Base-by-base conservation (phyloP, 805 yeast genomes). In the Hanseniaspora guilliermondii region DNA sequence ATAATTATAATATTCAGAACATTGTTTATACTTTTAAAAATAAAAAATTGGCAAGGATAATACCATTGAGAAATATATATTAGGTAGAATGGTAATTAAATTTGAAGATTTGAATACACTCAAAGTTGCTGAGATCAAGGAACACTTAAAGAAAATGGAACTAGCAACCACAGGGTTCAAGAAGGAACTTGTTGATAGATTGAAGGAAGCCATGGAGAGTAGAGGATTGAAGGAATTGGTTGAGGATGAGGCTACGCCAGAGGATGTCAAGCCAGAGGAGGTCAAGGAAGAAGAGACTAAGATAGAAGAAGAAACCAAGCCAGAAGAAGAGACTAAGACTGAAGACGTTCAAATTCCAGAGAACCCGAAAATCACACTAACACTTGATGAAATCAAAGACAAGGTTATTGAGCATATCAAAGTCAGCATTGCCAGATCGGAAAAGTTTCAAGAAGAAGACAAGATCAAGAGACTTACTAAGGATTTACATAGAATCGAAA, bases 81-180 rank as follows among this genome's bases (percentile, higher is more conserved):
- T 27, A 17, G n/a, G n/a, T 19, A 30, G 8, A 5, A 49, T 39
- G 41, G 58, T 47, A 55, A 37, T 50, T 27, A 14, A 27, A 24
- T 79, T 79, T 82, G 59, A 78, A 17, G 75, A 74, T 11, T 83
- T 80, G 65, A 64, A 78, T n/a, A 63, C 80, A n/a, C 75, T 78
- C 59, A 83, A 89, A 2, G 96, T 88, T 50, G 80, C 83, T 19
- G 95, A 88, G 71, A 76, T 91, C 67, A 89, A 86, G 66, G 95
- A 85, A 58, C 63, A 78, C 55, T 75, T 91, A 61, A 82, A 83
- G 61, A 68, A 75, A 22, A 80, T 81, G 58, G 84, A 83, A 1
- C 75, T 91, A 49, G 66, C 93, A 2, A 72, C 73, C 6, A 77
- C 77, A 39, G 97, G 97, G 22, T 81, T 86, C 61, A 91, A 91